Conservation (phyloP, 306 rosid genomes). For the Erythrophleum fordii region DNA sequence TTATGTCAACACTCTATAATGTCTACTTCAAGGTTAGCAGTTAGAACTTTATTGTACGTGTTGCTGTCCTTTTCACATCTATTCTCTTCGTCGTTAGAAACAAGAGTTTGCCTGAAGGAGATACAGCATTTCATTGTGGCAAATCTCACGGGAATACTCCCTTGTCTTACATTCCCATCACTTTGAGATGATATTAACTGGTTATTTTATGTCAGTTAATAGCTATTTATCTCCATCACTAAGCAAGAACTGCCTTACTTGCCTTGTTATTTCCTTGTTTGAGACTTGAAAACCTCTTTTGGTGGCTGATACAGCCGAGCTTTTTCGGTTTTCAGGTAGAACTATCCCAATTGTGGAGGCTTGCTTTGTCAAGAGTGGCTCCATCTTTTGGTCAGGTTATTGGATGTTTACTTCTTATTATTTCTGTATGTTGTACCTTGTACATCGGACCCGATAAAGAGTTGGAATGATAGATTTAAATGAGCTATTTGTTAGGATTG, state of each 20-base stretch:
- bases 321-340: slow-evolving; percentile 57
- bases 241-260: slow-evolving; percentile 6
- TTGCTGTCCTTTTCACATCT: background rate
- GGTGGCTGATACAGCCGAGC: slow-evolving; percentile 15
- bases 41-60: background rate
- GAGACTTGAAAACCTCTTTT: background rate
- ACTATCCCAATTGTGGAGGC: slow-evolving; percentile 63
- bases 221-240: background rate
- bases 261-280: background rate
- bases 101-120: background rate
- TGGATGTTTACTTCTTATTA: slow-evolving; percentile 63
- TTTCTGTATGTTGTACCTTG: slow-evolving; percentile 66
- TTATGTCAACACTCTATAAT: background rate
- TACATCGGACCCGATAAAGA: slow-evolving; percentile 79
- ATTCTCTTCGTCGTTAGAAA: background rate
- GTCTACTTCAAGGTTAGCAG: background rate
- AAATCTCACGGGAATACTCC: background rate
- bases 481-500: slow-evolving; percentile 23
- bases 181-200: background rate
- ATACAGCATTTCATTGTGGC: background rate
- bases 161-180: background rate
- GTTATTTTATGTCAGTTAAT: background rate
- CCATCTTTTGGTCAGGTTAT: slow-evolving; percentile 59
- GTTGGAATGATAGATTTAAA: slow-evolving; percentile 44
- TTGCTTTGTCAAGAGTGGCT: slow-evolving; percentile 47